Base-by-base conservation (phyloP, 2,329 filamentous ascomycete species). In the Stagonosporopsis vannaccii region DNA sequence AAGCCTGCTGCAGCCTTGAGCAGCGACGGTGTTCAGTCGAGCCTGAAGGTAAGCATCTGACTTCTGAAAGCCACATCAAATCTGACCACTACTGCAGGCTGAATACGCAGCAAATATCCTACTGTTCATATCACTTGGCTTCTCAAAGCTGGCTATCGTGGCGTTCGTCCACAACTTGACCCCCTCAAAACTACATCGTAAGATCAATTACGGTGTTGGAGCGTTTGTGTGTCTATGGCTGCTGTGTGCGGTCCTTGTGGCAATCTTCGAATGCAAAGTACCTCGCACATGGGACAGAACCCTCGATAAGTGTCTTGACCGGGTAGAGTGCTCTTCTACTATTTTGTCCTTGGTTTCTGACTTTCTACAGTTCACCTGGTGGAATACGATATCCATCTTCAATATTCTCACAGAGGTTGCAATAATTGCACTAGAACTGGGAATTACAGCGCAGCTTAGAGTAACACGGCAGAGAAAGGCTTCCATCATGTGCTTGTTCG, bases 111-210 rank as follows among this genome's bases (percentile, higher is more conserved):
- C 67, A 8, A 65, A 50, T 8, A 58, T 70, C 2, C 54, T 71
- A 11, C 60, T 71, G 17, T 61, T 72, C 40, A 22, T 61, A 11
- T 62, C 64, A 26, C 56, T 72, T 17, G 64, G 66, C 11, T 62
- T 71, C 36, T 69, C 70, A 11, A 73, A 72, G 41, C 56, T 73
- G 11, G 63, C 64, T 23, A 56, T 72, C 26, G 58, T 67, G 15
- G 61, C 66, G 7, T 70, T 73, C 33, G 60, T 70, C 5, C 51
- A 65, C 17, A 59, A 53, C 23, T 51, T 73, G 20, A 63, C 66
- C 1, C 66, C 68, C 3, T 66, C 59, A 3, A 43, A 47, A 12
- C 19, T 59, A 3, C 53, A 68, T 41, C 58, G 45, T 12, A 56
- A 39, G 39, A 56, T 67, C 28, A 67, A 66, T 39, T 57, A 59